Conservation (phyloP, 2,329 filamentous ascomycete genomes). For the Beauveria pseudobassiana region DNA sequence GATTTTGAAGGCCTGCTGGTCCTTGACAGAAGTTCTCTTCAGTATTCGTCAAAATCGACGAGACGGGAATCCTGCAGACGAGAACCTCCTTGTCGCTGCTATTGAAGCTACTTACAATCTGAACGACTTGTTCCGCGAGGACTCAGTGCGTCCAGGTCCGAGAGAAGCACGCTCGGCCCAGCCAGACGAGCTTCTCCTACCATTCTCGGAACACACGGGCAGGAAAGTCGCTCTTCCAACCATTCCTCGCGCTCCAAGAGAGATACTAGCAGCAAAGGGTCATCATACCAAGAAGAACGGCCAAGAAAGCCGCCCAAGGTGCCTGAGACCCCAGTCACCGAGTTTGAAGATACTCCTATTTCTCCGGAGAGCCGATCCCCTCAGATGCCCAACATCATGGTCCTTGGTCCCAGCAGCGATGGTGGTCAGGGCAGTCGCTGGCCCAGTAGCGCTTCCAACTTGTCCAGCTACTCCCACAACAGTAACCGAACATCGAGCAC, state of each 20-base stretch:
- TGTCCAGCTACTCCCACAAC: conserved; percentile 72
- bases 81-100: conserved; percentile 57
- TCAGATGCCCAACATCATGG: conserved; percentile 77
- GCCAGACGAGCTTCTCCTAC: conserved; percentile 63
- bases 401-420: conserved; percentile 64
- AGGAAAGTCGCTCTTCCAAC: conserved; percentile 43
- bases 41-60: conserved; percentile 75
- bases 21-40: conserved; percentile 86
- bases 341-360: conserved; percentile 85
- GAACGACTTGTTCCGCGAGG: conserved; percentile 8
- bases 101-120: conserved; percentile 10
- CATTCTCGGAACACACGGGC: conserved; percentile 41
- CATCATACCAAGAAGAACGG: conserved; percentile 36
- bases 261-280: conserved; percentile 41
- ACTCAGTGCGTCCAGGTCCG: conserved; percentile 68
- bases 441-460: conserved; percentile 72
- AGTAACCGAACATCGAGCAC: conserved; percentile 61
- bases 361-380: conserved; percentile 72
- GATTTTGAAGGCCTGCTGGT: conserved; percentile 80
- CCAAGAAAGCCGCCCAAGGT: conserved; percentile 41
- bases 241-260: conserved; percentile 46
- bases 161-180: conserved; percentile 75
- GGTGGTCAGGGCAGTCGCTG: conserved; percentile 59
- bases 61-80: conserved; percentile 65
- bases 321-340: conserved; percentile 88